Percentiles rank a stretch among this genome's conserved stretches.
Evolutionary conservation across 495 filamentous ascomycete species (phyloP).

Genomic region (Halenospora varia): DNA sequence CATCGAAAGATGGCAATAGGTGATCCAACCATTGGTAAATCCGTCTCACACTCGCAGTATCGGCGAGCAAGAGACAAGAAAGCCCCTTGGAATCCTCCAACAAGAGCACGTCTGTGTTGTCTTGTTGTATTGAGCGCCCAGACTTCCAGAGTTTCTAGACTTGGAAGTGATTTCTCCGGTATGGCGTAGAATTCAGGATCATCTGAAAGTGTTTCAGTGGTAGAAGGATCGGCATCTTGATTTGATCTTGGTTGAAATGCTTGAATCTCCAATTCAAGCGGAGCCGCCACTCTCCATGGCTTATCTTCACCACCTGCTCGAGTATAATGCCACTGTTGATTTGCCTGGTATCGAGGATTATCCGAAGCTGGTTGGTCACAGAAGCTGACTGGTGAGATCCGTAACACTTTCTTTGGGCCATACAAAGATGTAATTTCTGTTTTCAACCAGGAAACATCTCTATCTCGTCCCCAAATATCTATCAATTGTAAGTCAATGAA

Average conservation of each 20-base stretch:
- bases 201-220: background rate
- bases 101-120: background rate
- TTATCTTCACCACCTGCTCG: background rate
- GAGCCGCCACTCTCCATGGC: background rate
- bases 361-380: background rate
- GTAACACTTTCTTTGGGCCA: background rate
- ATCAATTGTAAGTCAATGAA: background rate
- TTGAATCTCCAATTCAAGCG: background rate
- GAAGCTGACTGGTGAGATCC: background rate
- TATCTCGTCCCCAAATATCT: conserved; percentile 3
- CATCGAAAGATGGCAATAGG: background rate
- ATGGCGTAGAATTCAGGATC: background rate
- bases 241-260: background rate
- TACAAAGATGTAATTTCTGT: background rate
- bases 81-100: background rate
- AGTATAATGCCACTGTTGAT: background rate
- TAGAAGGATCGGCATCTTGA: background rate
- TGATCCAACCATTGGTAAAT: conserved; percentile 2
- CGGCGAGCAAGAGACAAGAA: background rate
- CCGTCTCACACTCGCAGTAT: background rate
- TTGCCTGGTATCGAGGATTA: background rate
- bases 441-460: background rate
- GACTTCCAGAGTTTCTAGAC: background rate
- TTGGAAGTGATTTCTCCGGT: background rate
- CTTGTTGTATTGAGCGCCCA: background rate